phyloP scores from a whole-genome alignment of 169 alveolate species.

The Plasmodium vinckei region DNA sequence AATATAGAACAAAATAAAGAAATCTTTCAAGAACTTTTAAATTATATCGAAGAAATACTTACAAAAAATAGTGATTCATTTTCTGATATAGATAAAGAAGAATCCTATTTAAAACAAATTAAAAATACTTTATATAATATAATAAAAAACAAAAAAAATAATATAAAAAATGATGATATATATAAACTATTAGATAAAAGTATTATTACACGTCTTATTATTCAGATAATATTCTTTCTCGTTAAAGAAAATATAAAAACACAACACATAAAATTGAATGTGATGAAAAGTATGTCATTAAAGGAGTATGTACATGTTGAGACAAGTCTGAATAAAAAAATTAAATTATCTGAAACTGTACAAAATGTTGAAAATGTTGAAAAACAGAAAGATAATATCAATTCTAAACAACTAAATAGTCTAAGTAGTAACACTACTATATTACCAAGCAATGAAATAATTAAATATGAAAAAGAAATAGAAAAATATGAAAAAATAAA shows the following conservation, averaged over 20 bases:
- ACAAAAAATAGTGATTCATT: background rate
- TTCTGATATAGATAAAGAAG: background rate
- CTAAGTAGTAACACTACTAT: background rate
- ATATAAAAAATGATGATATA: conserved; percentile 4
- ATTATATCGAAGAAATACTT: conserved; percentile 10
- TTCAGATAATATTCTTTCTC: conserved; percentile 8
- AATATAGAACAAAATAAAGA: background rate
- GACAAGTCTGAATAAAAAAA: background rate
- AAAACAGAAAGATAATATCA: background rate
- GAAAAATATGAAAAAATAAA: conserved; percentile 26
- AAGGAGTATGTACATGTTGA: background rate
- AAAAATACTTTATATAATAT: conserved; percentile 15
- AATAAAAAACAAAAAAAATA: conserved; percentile 9
- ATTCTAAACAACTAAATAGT: background rate
- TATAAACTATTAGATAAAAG: conserved; percentile 13
- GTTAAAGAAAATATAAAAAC: conserved; percentile 13
- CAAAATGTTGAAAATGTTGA: too few species aligned
- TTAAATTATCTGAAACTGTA: background rate
- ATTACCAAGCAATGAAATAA: conserved; percentile 59
- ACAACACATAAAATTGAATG: background rate
- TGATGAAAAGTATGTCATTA: background rate
- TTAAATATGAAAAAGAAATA: conserved; percentile 36
- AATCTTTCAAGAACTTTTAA: conserved; percentile 10
- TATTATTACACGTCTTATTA: conserved; percentile 4
- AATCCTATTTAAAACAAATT: background rate